phyloP scores from a whole-genome alignment of 2,329 filamentous ascomycete genomes.

The Cercospora canescens region DNA sequence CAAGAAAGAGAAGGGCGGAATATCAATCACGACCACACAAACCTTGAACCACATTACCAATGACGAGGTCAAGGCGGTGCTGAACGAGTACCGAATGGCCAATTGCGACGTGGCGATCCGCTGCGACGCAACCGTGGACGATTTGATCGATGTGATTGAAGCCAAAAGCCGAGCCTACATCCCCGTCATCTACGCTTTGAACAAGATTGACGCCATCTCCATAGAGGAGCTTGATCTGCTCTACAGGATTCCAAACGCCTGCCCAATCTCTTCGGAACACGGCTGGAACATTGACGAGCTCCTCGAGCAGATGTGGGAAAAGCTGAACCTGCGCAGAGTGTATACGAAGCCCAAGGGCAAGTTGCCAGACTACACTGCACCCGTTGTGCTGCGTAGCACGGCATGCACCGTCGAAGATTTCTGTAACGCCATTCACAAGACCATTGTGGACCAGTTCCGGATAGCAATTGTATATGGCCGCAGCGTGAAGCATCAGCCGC shows the following conservation, averaged over 20 bases:
- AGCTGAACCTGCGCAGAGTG: constrained; percentile 83
- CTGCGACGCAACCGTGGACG: constrained; percentile 95
- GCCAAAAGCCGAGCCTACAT: constrained; percentile 95
- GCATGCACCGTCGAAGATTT: constrained; percentile 95
- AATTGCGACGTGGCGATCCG: constrained; percentile 97
- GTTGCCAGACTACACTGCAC: constrained; percentile 85
- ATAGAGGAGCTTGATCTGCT: constrained; percentile 96
- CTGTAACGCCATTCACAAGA: constrained; percentile 96
- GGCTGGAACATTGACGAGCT: constrained; percentile 98
- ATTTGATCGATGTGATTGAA: constrained; percentile 93
- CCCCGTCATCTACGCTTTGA: constrained; percentile 97
- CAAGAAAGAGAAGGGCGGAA: constrained; percentile 98
- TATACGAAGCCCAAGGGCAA: constrained; percentile 99
- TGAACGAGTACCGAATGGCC: constrained; percentile 94
- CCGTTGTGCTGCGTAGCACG: constrained; percentile 81
- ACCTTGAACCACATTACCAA: constrained; percentile 89
- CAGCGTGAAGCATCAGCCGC: constrained; percentile 97
- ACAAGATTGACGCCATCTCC: constrained; percentile 98
- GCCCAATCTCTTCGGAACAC: constrained; percentile 90
- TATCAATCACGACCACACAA: constrained; percentile 93
- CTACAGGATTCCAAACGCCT: constrained; percentile 94
- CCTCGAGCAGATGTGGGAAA: constrained; percentile 98
- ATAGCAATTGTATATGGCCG: constrained; percentile 94
- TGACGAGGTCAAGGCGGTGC: constrained; percentile 96
- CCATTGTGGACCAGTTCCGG: constrained; percentile 93